Percentiles rank a stretch among this genome's conserved stretches.
These are phyloP conservation scores for Barnettozyma vustinii DNA, from an alignment of 805 yeast genomes.

Conservation along the genomic window DNA sequence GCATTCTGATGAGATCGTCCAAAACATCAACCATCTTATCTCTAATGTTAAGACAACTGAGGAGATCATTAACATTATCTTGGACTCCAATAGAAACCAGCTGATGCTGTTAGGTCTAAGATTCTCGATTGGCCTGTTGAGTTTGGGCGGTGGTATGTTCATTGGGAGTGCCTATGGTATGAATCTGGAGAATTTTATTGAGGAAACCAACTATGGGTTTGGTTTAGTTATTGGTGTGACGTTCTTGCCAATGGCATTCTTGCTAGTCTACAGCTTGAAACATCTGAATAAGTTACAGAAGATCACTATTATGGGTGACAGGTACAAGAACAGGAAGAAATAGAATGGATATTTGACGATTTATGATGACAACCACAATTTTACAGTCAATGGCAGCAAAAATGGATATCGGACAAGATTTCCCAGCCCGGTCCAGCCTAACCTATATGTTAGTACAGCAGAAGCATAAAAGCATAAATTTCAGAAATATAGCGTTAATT, in stretches of 20 bases:
- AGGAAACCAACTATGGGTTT: constrained; percentile 73
- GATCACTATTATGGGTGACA: constrained; percentile 60
- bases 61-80: constrained; percentile 86
- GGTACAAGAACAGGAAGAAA: constrained; percentile 11
- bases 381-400: too few species aligned
- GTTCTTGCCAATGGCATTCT: constrained; percentile 37
- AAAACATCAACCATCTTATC: constrained; percentile 69
- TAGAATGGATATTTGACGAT: background rate
- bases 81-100: constrained; percentile 92
- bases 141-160: constrained; percentile 76
- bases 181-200: constrained; percentile 91
- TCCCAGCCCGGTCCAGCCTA: too few species aligned
- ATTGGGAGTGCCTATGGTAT: constrained; percentile 89
- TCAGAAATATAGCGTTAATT: too few species aligned
- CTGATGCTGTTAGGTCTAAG: constrained; percentile 82
- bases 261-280: constrained; percentile 50
- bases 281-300: constrained; percentile 62
- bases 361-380: too few species aligned
- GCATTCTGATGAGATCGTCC: constrained; percentile 91
- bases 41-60: constrained; percentile 90
- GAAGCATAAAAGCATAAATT: too few species aligned
- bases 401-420: too few species aligned
- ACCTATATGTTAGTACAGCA: too few species aligned
- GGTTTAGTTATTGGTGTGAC: constrained; percentile 36
- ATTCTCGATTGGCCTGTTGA: constrained; percentile 76